Evolutionary conservation across 2,329 filamentous ascomycete genomes (phyloP).

Genomic region (Lojkania enalia): DNA sequence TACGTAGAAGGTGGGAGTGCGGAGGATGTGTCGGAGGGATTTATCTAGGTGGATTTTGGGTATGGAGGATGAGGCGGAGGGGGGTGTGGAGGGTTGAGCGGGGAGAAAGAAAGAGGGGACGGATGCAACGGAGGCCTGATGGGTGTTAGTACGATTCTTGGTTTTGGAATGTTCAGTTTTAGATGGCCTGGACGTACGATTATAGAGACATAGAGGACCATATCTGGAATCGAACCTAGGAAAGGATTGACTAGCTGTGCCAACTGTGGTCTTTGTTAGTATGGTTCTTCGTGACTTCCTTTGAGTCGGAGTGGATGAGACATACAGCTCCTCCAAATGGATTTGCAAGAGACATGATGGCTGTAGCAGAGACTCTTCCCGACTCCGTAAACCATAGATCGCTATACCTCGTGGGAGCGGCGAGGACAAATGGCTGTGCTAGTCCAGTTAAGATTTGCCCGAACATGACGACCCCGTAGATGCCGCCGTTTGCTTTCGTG

Average conservation of each 20-base stretch:
- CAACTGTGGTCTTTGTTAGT: conserved; percentile 30
- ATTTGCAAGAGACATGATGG: conserved; percentile 81
- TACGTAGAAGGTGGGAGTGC: conserved; percentile 75
- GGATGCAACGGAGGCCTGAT: conserved; percentile 60
- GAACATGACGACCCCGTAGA: conserved; percentile 79
- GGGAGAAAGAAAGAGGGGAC: conserved; percentile 84
- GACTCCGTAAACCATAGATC: conserved; percentile 91
- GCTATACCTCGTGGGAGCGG: conserved; percentile 86
- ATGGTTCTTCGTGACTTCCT: conserved; percentile 6
- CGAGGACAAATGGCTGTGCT: conserved; percentile 88
- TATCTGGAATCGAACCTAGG: conserved; percentile 73
- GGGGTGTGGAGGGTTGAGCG: conserved; percentile 73
- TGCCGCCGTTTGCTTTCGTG: conserved; percentile 60
- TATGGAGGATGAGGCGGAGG: conserved; percentile 67
- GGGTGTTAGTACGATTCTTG: not conserved
- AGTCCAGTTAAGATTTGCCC: conserved; percentile 89
- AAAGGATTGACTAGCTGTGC: conserved; percentile 85
- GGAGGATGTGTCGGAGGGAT: conserved; percentile 53
- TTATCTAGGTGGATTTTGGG: conserved; percentile 56
- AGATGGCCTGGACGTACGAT: conserved; percentile 62
- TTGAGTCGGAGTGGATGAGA: conserved; percentile 10
- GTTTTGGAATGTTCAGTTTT: not conserved
- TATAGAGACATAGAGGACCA: conserved; percentile 83
- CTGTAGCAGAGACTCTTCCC: conserved; percentile 85
- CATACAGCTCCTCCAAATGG: conserved; percentile 81